phyloP scores from a whole-genome alignment of 768 basidiomycete genomes.

The Amylocystis lapponica region DNA sequence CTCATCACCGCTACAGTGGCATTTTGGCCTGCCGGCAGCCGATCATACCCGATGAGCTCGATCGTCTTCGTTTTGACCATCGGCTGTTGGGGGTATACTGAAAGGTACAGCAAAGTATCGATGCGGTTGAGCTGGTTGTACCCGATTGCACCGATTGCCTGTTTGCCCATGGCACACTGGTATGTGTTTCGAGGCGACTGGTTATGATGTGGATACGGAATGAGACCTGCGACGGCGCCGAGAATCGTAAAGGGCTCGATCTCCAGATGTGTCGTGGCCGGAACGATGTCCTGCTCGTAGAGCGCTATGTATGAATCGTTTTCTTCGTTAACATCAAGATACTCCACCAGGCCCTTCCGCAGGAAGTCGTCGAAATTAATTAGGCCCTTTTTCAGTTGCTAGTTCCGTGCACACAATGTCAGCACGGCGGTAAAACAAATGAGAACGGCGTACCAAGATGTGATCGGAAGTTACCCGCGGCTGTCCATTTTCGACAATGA shows the following conservation, averaged over 20 bases:
- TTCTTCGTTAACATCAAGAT: conserved; percentile 98
- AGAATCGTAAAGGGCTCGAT: conserved; percentile 98
- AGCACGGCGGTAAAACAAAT: conserved; percentile 1
- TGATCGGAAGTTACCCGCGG: conserved; percentile 79
- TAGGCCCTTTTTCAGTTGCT: conserved; percentile 76
- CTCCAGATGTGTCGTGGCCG: conserved; percentile 88
- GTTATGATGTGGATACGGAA: conserved; percentile 99
- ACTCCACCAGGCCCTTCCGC: conserved; percentile 88
- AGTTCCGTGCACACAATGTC: conserved; percentile 9
- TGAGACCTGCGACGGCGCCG: conserved; percentile 95
- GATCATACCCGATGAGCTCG: conserved; percentile 93
- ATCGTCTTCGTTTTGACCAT: conserved; percentile 99
- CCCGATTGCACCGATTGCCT: conserved; percentile 97
- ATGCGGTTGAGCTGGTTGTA: conserved; percentile 98
- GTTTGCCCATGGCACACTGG: conserved; percentile 99
- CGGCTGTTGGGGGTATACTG: conserved; percentile 97
- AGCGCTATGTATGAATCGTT: conserved; percentile 96
- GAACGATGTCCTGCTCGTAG: conserved; percentile 82
- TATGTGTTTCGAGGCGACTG: conserved; percentile 99
- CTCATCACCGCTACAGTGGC: conserved; percentile 99
- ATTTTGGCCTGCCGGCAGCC: conserved; percentile 95
- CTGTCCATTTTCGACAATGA: conserved; percentile 83
- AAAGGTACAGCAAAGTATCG: conserved; percentile 95
- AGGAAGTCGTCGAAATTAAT: conserved; percentile 94
- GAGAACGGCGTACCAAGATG: conserved; percentile 49